Evolutionary conservation across 495 filamentous ascomycete genomes (phyloP), one percentile per base, ranked within the genome.

Genomic region (Podospora fimiseda): DNA sequence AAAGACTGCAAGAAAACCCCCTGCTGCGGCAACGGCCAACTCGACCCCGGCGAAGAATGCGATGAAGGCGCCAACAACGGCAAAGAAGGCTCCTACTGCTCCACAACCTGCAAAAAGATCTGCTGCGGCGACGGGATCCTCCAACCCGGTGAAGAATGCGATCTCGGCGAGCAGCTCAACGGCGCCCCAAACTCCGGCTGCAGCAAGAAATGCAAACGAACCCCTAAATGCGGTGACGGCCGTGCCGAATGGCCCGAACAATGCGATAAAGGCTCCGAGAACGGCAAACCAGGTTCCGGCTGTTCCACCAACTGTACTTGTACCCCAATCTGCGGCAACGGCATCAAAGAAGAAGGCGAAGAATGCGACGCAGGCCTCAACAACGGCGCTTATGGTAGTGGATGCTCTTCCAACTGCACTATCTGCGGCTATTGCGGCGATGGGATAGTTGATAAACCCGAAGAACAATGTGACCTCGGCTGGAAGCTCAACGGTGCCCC

Each of bases 391-490:
- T 48, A 60, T 49, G 49, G 54, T 43, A 56, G 50, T 42, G 53
- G 53, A 19, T 60, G 58, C 42, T 46, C 58, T 8, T 43, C 30
- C 8, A 49, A 57, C 21, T 60, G 58, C 50, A 54, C 40, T 1
- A 16, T 60, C 30, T 60, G 58, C 51, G 58, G 51, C 36, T 60
- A 57, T 54, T 60, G 58, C 39, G 58, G 58, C 37, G 58, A 60
- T 13, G 58, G 58, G 14, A 41, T 51, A 20, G 47, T 57, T 22
- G 54, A 60, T 39, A 8, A 51, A 5, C 20, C 24, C 14, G 15
- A 44, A 9, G 58, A 60, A 36, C 21, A 57, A 43, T 60, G 58
- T 47, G 58, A 60, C 16, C 39, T 54, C 9, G 58, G 58, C 23
- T 57, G 54, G 54, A 24, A 57, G 43, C 15, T 51, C 14, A 60